Conservation (phyloP, 345 rosid species). For the Syzygium grande region DNA sequence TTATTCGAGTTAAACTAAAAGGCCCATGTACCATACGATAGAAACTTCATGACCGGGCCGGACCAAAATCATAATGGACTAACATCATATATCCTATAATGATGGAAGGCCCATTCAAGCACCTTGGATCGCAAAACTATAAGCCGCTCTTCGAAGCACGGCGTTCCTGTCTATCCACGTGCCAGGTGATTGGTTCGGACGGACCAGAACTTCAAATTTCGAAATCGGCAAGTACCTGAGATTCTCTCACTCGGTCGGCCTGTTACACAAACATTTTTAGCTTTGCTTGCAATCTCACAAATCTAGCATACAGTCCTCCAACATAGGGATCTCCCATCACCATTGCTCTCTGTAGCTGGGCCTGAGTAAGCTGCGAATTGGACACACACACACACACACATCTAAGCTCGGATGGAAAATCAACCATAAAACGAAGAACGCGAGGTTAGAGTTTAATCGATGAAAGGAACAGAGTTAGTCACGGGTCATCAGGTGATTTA, state of each 20-base stretch:
- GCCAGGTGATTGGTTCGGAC: background rate
- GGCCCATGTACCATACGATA: background rate
- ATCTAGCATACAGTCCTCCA: no score
- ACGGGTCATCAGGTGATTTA: rapidly evolving
- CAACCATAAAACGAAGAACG: background rate
- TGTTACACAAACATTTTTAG: rapidly evolving
- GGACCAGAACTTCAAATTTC: background rate
- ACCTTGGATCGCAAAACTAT: background rate
- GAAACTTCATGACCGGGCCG: background rate
- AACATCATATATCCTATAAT: background rate
- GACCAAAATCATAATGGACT: background rate
- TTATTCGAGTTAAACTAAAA: background rate
- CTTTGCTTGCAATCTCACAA: background rate
- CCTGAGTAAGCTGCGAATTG: background rate
- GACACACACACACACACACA: background rate
- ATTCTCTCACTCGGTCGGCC: background rate
- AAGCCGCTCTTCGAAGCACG: background rate
- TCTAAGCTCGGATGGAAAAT: background rate
- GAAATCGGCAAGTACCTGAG: background rate
- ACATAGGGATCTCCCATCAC: no score
- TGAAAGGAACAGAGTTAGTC: background rate
- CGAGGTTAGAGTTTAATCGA: background rate
- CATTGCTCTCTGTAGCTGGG: background rate
- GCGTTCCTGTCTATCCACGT: background rate
- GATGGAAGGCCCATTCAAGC: background rate